Evolutionary conservation across 2,329 filamentous ascomycete species (phyloP), one percentile per base, ranked within the genome.

Genomic region (Didymella segeticola): DNA sequence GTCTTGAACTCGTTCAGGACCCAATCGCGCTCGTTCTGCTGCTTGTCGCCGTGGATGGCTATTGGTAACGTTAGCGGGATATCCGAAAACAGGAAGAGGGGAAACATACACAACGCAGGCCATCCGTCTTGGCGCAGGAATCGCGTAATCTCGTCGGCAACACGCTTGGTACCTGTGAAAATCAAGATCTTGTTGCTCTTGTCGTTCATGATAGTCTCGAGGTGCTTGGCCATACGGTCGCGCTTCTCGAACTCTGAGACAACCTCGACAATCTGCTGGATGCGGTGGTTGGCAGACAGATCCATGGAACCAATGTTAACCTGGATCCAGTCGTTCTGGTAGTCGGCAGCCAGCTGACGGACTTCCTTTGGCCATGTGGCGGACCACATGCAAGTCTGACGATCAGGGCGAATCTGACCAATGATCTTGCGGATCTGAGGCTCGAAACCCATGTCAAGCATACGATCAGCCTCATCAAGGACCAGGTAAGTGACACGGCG

Each of bases 371-470:
- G 95, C 93, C 95, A 99, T 6, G 95, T 99, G 67, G 95, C 95
- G 57, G 95, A 99, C 91, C 93, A 99, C 92, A 99, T 96, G 83
- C 95, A 95, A 60, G 95, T 99, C 79, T 99, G 95, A 84, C 95
- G 89, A 76, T 99, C 95, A 47, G 95, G 95, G 67, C 95, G 91
- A 78, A 98, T 98, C 81, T 99, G 95, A 61, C 89, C 85, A 67
- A 99, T 93, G 64, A 99, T 98, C 83, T 98, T 98, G 82, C 95
- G 91, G 71, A 99, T 98, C 78, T 98, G 95, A 64, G 95, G 95
- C 81, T 99, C 95, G 80, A 99, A 98, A 86, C 95, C 95, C 95
- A 99, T 99, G 81, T 99, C 95, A 76, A 99, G 84, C 95, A 99
- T 99, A 73, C 95, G 93, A 80, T 99, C 95, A 75, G 95, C 95